Evolutionary conservation across 257 asterid genomes (phyloP).

Genomic region (Perilla frutescens): DNA sequence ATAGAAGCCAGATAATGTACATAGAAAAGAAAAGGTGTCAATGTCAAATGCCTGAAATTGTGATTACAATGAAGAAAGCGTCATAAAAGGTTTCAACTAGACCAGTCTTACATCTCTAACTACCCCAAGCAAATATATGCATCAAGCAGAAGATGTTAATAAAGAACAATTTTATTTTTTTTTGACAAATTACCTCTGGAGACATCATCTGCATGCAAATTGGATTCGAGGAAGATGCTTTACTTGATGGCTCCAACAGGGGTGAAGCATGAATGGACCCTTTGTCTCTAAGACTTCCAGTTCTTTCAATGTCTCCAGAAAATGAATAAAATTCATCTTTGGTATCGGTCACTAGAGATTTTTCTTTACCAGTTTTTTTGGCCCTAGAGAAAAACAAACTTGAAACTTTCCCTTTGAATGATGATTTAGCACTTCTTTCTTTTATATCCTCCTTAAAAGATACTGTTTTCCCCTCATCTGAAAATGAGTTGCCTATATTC

Average conservation of each 20-base stretch:
- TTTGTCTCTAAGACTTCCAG: conserved; percentile 33
- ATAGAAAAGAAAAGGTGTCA: background rate
- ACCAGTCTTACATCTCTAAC: background rate
- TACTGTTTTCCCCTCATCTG: conserved; percentile 42
- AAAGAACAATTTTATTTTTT: background rate
- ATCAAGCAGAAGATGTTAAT: conserved; percentile 7
- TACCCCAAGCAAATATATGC: conserved; percentile 12
- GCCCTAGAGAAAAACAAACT: conserved; percentile 77
- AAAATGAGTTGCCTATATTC: conserved; percentile 41
- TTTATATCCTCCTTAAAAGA: conserved; percentile 50
- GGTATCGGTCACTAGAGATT: conserved; percentile 42
- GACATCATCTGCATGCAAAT: conserved; percentile 44
- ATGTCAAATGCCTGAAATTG: background rate
- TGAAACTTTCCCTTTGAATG: conserved; percentile 76
- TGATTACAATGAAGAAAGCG: background rate
- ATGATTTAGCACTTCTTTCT: conserved; percentile 57
- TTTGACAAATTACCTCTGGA: conserved; percentile 55
- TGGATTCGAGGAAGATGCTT: conserved; percentile 39
- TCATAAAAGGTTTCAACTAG: background rate
- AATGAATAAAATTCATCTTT: conserved; percentile 37
- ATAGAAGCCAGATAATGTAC: background rate
- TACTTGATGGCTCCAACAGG: conserved; percentile 38
- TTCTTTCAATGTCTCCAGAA: conserved; percentile 35
- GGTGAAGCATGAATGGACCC: conserved; percentile 41
- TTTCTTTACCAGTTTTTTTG: conserved; percentile 61